Evolutionary conservation across 2,329 filamentous ascomycete genomes (phyloP), one percentile per base, ranked within the genome.

Genomic region (Cladosporium halotolerans): DNA sequence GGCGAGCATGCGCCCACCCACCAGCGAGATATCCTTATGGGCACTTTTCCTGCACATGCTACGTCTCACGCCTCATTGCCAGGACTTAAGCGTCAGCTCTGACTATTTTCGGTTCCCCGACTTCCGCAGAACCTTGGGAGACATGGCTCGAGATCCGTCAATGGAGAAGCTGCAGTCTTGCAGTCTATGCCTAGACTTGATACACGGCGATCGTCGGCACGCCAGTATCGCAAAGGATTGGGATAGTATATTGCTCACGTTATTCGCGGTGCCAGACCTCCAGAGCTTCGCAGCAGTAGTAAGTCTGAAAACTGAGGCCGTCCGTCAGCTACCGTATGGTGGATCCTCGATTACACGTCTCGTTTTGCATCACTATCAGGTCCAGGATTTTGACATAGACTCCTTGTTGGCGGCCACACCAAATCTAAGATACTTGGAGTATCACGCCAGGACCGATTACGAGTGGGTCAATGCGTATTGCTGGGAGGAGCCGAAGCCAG

Each of bases 121-220:
- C 2, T 52, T 52, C 9, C 50, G 50, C 41, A 33, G 10, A 19
- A 41, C 19, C 9, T 41, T 52, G 50, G 42, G 45, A 42, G 42
- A 10, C 16, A 28, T 43, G 39, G 11, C 13, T 16, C 38, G 10
- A 9, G 31, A 50, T 16, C 8, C 38, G 9, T 49, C 47, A n/a
- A 43, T 41, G 11, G 11, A 9, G 39, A 50, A 42, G 39, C 34
- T 52, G 19, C 50, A 42, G 13, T 45, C 42, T 45, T 52, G 50
- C 42, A 52, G n/a, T 38, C n/a, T 52, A 31, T 45, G 50, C 33
- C 18, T 52, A 41, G 50, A 52, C 28, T 36, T 50, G 47, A 28
- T 43, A 19, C n/a, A 23, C 10, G 31, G 16, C 14, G 9, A 43
- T 36, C 19, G 19, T n/a, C 13, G 19, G 39, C 47, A 50, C 11